phyloP scores from a whole-genome alignment of 257 asterid genomes.

The Solanum neorickii region DNA sequence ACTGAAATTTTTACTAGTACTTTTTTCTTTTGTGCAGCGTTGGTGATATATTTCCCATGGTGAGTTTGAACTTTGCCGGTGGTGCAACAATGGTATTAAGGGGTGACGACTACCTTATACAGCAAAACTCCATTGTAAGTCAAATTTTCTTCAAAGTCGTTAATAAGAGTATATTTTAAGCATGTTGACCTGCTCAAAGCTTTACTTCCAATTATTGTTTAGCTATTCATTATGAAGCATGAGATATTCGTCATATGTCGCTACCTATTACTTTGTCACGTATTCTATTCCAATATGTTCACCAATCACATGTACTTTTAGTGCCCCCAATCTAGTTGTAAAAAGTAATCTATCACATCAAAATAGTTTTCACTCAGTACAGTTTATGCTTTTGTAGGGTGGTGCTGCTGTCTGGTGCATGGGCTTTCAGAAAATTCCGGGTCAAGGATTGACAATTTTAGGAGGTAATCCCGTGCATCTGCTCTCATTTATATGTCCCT shows the following conservation, averaged over 20 bases:
- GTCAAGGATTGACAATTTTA: conserved; percentile 73
- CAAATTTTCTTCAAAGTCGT: neutral
- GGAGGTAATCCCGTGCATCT: conserved; percentile 50
- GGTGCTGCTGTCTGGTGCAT: conserved; percentile 96
- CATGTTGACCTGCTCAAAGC: neutral
- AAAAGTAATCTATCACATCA: neutral
- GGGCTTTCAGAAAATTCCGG: conserved; percentile 77
- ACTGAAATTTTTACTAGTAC: neutral
- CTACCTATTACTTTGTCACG: neutral
- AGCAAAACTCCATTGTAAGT: conserved; percentile 84
- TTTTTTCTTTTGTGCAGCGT: conserved; percentile 26
- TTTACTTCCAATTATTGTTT: neutral
- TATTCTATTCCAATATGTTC: neutral
- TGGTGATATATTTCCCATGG: conserved; percentile 62
- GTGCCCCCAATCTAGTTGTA: neutral
- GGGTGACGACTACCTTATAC: conserved; percentile 89
- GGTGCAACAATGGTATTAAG: conserved; percentile 76
- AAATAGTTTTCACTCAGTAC: neutral
- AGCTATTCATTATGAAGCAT: neutral
- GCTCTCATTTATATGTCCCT: neutral
- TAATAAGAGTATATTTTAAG: neutral
- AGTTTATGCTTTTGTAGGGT: conserved; percentile 30
- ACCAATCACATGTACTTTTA: neutral
- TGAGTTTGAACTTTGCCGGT: conserved; percentile 73
- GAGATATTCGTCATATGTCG: neutral